Percentiles rank a stretch among this genome's conserved stretches.
phyloP scores from a whole-genome alignment of 2,329 filamentous ascomycete species.

The Elsinoe arachidis region DNA sequence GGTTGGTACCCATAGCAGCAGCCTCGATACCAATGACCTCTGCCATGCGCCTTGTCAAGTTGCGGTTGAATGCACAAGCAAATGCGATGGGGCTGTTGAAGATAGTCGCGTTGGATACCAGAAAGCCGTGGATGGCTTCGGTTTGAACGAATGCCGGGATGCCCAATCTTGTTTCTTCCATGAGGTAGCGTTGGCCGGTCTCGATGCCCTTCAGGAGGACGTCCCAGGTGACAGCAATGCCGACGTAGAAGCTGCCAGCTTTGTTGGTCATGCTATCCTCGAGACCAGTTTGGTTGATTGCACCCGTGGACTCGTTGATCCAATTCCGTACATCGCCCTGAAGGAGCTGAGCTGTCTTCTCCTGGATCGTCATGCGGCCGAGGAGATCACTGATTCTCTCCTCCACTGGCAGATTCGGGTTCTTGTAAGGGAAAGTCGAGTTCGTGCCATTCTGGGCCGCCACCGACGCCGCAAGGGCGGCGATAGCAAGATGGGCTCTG shows the following conservation, averaged over 20 bases:
- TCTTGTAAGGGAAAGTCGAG: slow-evolving; percentile 44
- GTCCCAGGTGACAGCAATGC: slow-evolving; percentile 55
- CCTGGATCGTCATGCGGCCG: slow-evolving; percentile 63
- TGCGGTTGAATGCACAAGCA: slow-evolving; percentile 61
- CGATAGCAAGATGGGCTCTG: background rate
- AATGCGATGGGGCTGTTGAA: slow-evolving; percentile 70
- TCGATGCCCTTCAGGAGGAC: slow-evolving; percentile 56
- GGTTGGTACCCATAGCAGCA: slow-evolving; percentile 59
- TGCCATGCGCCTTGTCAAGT: slow-evolving; percentile 58
- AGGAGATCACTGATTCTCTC: slow-evolving; percentile 59
- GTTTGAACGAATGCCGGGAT: slow-evolving; percentile 67
- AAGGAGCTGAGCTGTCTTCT: slow-evolving; percentile 60
- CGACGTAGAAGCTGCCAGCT: slow-evolving; percentile 64
- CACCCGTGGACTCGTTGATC: slow-evolving; percentile 58
- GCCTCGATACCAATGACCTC: slow-evolving; percentile 57
- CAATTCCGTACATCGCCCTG: slow-evolving; percentile 63
- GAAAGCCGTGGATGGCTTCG: slow-evolving; percentile 65
- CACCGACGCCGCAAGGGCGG: slow-evolving; percentile 1
- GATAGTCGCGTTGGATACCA: slow-evolving; percentile 64
- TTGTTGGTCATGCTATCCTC: slow-evolving; percentile 57
- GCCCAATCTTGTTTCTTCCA: slow-evolving; percentile 57
- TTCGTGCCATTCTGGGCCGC: slow-evolving; percentile 9
- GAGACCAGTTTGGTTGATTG: slow-evolving; percentile 59
- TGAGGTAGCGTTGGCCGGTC: slow-evolving; percentile 58
- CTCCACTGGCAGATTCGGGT: slow-evolving; percentile 53